Evolutionary conservation across 2,329 filamentous ascomycete genomes (phyloP).

Genomic region (Paracoccidioides brasiliensis): DNA sequence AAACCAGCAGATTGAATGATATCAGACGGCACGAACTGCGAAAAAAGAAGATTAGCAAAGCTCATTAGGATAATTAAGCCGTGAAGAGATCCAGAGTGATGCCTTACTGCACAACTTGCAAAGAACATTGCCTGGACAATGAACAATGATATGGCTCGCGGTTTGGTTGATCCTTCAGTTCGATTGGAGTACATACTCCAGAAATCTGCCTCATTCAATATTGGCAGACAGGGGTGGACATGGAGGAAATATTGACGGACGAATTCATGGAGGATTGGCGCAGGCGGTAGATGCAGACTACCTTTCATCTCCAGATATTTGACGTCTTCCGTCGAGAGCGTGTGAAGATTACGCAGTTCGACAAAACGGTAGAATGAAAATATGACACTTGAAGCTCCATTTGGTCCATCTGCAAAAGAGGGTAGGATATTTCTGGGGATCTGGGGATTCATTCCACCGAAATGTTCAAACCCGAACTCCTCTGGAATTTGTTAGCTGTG

Average conservation of each 20-base stretch:
- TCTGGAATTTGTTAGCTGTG: neutral
- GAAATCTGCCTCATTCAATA: slow-evolving; percentile 33
- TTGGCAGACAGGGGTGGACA: slow-evolving; percentile 19
- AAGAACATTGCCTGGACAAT: slow-evolving; percentile 22
- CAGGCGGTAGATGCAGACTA: slow-evolving; percentile 34
- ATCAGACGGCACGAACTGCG: slow-evolving; percentile 36
- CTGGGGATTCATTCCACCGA: neutral
- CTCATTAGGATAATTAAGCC: slow-evolving; percentile 6
- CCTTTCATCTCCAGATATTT: slow-evolving; percentile 36
- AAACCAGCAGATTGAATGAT: slow-evolving; percentile 31
- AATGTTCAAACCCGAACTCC: neutral
- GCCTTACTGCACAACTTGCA: slow-evolving; percentile 26
- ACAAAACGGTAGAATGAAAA: slow-evolving; percentile 18
- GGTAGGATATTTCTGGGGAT: neutral
- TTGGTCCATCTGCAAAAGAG: neutral
- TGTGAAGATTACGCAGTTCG: slow-evolving; percentile 9
- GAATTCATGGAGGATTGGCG: slow-evolving; percentile 34
- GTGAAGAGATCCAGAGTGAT: slow-evolving; percentile 14
- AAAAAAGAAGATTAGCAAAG: slow-evolving; percentile 10
- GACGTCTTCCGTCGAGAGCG: slow-evolving; percentile 31
- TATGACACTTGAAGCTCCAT: slow-evolving; percentile 29
- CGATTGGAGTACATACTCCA: slow-evolving; percentile 21
- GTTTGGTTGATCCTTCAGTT: neutral
- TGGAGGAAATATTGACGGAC: slow-evolving; percentile 26
- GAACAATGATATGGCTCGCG: slow-evolving; percentile 18